phyloP scores from a whole-genome alignment of 768 basidiomycete species.

The Lepiota venenata region DNA sequence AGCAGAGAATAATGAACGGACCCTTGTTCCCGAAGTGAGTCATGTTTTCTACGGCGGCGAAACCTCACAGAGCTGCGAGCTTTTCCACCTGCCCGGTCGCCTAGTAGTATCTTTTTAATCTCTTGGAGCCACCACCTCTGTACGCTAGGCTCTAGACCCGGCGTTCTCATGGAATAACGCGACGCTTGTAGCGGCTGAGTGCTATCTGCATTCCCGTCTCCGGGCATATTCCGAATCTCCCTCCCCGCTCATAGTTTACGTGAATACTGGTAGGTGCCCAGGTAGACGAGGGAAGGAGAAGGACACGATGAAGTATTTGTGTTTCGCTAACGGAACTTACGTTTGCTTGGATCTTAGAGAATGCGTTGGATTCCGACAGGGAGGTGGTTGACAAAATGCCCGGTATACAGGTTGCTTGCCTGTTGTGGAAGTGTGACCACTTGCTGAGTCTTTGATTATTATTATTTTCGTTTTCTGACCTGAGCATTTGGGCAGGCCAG shows the following conservation, averaged over 20 bases:
- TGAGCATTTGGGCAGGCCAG: conserved; percentile 62
- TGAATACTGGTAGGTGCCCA: conserved; percentile 81
- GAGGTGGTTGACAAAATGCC: conserved; percentile 54
- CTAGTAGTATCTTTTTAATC: background rate
- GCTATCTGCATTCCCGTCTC: conserved; percentile 68
- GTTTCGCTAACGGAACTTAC: conserved; percentile 82
- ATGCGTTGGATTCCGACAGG: conserved; percentile 63
- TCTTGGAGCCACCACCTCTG: background rate
- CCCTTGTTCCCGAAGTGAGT: no score
- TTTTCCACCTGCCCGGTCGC: no score
- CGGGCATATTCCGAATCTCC: conserved; percentile 44
- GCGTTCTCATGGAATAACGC: no score
- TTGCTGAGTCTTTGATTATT: background rate
- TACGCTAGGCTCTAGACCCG: no score
- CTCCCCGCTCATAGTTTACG: conserved; percentile 50
- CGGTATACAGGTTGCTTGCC: conserved; percentile 60
- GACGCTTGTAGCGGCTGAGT: conserved; percentile 51
- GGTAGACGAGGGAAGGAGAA: conserved; percentile 49
- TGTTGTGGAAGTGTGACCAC: conserved; percentile 56
- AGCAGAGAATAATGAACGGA: no score
- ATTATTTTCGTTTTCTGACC: conserved; percentile 12
- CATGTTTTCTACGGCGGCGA: no score
- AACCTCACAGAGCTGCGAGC: no score
- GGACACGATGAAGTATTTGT: conserved; percentile 82
- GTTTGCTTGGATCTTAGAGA: conserved; percentile 90